Percentiles rank a stretch among this genome's conserved stretches.
These are phyloP conservation scores for Leccinum incarnatum DNA, from an alignment of 768 basidiomycete genomes.

Conservation along the genomic window DNA sequence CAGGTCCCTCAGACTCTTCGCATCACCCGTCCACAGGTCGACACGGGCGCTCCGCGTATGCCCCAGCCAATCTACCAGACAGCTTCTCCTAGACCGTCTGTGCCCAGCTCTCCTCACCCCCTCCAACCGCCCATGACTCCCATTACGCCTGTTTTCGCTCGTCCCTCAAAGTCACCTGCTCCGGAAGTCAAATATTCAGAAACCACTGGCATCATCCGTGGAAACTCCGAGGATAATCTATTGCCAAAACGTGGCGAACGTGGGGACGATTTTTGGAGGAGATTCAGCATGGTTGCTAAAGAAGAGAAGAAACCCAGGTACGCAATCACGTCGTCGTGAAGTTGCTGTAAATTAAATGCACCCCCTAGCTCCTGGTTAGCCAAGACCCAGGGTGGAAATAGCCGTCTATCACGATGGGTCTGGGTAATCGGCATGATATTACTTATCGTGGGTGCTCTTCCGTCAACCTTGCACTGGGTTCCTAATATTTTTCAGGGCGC, in stretches of 20 bases:
- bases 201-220: slow-evolving; percentile 53
- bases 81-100: slow-evolving; percentile 28
- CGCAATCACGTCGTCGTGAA: background rate
- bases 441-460: slow-evolving; percentile 42
- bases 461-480: background rate
- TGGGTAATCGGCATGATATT: slow-evolving; percentile 65
- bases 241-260: slow-evolving; percentile 67
- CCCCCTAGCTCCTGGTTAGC: slow-evolving; percentile 58
- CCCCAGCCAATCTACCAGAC: slow-evolving; percentile 34
- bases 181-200: slow-evolving; percentile 49
- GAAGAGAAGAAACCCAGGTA: slow-evolving; percentile 58
- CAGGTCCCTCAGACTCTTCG: slow-evolving; percentile 30
- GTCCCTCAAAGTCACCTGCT: slow-evolving; percentile 44
- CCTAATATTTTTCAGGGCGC: slow-evolving; percentile 36
- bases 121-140: slow-evolving; percentile 75
- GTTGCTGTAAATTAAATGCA: background rate
- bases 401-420: slow-evolving; percentile 61
- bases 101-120: slow-evolving; percentile 64
- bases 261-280: slow-evolving; percentile 84
- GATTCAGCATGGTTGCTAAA: slow-evolving; percentile 81
- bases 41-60: slow-evolving; percentile 23
- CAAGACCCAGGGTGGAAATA: slow-evolving; percentile 55
- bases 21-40: slow-evolving; percentile 17
- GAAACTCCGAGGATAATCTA: slow-evolving; percentile 63
- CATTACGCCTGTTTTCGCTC: slow-evolving; percentile 73